Conservation (phyloP, 345 rosid genomes). For the thale cress (Arabidopsis thaliana) region TAIR10.1 NC_003074.8:15908501-15909000, state of each 20-base stretch:
- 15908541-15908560: not conserved
- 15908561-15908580: not conserved
- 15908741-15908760: constrained; percentile 96
- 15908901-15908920: too few relatives aligned
- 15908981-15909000: not conserved
- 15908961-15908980: not conserved
- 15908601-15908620: constrained; percentile 11
- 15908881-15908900: too few relatives aligned
- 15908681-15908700: constrained; percentile 32
- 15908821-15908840: not conserved
- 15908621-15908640: constrained; percentile 1
- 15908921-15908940: not conserved
- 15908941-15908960: constrained; percentile 4
- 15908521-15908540: not conserved
- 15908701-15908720: constrained; percentile 70
- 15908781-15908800: constrained; percentile 78
- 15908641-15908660: constrained; percentile 3
- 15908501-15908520: constrained; percentile 41
- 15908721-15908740: constrained; percentile 99
- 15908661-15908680: not conserved
- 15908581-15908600: constrained; percentile 19
- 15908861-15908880: not conserved
- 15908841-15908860: not conserved
- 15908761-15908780: constrained; percentile 95
- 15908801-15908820: constrained; percentile 8